These are phyloP conservation scores for Dillenia suffruticosa DNA, from an alignment of 164 flowering plant species.

Conservation along the genomic window DNA sequence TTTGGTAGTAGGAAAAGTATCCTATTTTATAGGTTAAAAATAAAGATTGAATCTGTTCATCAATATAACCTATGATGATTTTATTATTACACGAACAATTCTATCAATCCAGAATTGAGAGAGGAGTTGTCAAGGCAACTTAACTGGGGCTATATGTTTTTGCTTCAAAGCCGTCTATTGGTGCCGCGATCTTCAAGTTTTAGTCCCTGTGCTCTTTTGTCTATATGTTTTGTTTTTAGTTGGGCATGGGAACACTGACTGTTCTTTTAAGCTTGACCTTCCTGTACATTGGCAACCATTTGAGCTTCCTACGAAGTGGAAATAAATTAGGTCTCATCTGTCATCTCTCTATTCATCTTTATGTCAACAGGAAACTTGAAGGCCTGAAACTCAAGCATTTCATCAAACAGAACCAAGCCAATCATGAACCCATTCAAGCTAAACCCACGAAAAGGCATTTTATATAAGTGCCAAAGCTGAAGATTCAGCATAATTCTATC, in stretches of 20 bases:
- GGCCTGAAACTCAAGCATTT: no score
- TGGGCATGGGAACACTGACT: neutral
- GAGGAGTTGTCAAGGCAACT: constrained; percentile 51
- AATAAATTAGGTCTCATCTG: neutral
- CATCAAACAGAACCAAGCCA: no score
- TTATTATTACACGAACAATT: constrained; percentile 48
- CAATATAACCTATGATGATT: neutral
- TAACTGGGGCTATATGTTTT: constrained; percentile 81
- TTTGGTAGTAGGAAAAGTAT: neutral
- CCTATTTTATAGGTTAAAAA: neutral
- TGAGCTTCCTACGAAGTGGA: neutral
- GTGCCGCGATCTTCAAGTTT: constrained; percentile 81
- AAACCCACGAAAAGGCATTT: no score
- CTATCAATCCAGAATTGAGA: constrained; percentile 68
- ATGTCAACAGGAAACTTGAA: no score
- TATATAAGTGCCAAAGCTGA: no score
- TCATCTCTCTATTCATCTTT: no score
- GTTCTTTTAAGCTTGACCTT: neutral
- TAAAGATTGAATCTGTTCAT: neutral
- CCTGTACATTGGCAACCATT: neutral
- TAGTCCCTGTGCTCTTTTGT: constrained; percentile 11
- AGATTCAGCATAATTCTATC: no score
- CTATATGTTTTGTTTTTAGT: no score
- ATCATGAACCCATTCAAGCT: no score
- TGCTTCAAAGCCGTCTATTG: constrained; percentile 95